phyloP scores from a whole-genome alignment of 306 rosid genomes.

The Cucurbita ficifolia region DNA sequence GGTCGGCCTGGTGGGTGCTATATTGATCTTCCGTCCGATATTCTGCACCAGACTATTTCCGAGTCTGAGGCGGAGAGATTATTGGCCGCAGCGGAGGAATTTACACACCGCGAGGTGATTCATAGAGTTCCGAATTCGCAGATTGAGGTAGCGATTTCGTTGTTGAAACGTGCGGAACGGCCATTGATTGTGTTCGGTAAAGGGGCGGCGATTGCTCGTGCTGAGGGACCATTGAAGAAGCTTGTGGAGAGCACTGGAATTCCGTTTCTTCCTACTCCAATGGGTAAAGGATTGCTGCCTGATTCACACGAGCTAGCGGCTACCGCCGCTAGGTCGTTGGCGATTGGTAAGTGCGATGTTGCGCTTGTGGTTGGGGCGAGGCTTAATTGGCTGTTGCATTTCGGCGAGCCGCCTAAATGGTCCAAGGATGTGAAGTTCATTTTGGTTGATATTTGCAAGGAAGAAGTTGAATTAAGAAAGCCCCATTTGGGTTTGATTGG shows the following conservation, averaged over 20 bases:
- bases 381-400: constrained; percentile 79
- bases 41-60: constrained; percentile 48
- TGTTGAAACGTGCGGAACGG: constrained; percentile 50
- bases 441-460: constrained; percentile 53
- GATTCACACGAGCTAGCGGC: constrained; percentile 79
- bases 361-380: constrained; percentile 82
- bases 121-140: constrained; percentile 6
- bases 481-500: constrained; percentile 74
- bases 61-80: constrained; percentile 46
- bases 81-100: constrained; percentile 23
- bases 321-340: constrained; percentile 78
- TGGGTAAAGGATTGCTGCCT: constrained; percentile 79
- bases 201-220: constrained; percentile 78
- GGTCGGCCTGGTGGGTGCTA: constrained; percentile 87
- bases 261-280: constrained; percentile 90
- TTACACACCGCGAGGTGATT: background rate
- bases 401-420: constrained; percentile 95
- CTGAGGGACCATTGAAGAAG: constrained; percentile 43
- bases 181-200: constrained; percentile 83
- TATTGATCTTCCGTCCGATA: constrained; percentile 78
- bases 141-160: constrained; percentile 35
- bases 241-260: constrained; percentile 72
- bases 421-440: constrained; percentile 68
- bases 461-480: constrained; percentile 69
- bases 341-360: constrained; percentile 84